Conservation (phyloP, 495 filamentous ascomycete species). For the Xylaria curta region DNA sequence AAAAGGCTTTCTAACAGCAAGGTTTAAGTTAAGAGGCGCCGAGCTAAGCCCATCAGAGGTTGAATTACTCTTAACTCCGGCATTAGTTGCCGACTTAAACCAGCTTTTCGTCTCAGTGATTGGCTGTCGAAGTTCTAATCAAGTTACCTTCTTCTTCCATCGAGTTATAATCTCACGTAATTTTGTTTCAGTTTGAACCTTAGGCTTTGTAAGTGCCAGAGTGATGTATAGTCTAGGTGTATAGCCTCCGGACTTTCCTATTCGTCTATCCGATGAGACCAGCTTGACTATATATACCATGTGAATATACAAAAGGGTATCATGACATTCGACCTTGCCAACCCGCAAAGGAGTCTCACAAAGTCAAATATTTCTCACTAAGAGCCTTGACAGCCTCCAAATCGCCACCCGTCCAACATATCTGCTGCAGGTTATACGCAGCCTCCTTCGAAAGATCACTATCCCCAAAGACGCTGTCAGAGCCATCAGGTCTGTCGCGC, state of each 20-base stretch:
- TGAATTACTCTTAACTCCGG: not conserved
- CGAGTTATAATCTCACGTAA: not conserved
- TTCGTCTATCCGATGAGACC: not conserved
- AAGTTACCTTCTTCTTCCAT: not conserved
- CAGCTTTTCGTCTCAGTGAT: not conserved
- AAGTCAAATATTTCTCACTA: conserved; percentile 60
- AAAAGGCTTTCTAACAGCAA: not conserved
- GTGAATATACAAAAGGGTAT: conserved; percentile 12
- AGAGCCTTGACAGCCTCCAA: conserved; percentile 59
- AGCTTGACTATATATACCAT: not conserved
- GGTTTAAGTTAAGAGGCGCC: not conserved
- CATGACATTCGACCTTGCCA: not conserved
- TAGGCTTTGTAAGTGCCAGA: too few relatives aligned
- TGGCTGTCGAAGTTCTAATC: not conserved
- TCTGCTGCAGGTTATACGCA: conserved; percentile 70
- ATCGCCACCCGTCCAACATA: conserved; percentile 70
- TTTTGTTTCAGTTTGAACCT: too few relatives aligned
- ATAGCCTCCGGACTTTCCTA: not conserved
- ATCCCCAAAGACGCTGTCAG: conserved; percentile 36
- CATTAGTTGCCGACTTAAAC: not conserved
- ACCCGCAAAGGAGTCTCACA: conserved; percentile 22
- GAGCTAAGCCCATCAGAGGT: not conserved
- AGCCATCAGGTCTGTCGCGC: conserved; percentile 35
- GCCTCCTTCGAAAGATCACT: conserved; percentile 73
- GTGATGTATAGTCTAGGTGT: too few relatives aligned